These are phyloP conservation scores for Penicillium sp. DNA, from an alignment of 2,329 filamentous ascomycete species.

Conservation along the genomic window DNA sequence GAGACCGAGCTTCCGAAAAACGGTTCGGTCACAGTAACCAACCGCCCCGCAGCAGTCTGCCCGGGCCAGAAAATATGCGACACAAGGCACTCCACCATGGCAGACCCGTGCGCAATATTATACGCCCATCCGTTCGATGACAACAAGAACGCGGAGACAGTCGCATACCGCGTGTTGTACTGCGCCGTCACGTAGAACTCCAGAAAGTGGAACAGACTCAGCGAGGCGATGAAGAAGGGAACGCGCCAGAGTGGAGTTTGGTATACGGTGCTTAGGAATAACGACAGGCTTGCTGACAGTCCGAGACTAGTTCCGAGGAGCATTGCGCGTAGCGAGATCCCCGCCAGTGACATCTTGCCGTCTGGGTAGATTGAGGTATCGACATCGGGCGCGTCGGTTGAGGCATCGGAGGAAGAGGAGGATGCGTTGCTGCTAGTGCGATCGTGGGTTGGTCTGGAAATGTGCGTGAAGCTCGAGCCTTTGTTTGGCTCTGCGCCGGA, in stretches of 20 bases:
- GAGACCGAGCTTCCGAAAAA: constrained; percentile 29
- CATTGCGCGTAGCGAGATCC: constrained; percentile 49
- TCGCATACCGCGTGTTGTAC: constrained; percentile 74
- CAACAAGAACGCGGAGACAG: constrained; percentile 75
- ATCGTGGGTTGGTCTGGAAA: neutral
- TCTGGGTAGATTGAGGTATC: constrained; percentile 38
- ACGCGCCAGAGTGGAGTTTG: constrained; percentile 56
- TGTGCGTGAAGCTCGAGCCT: neutral
- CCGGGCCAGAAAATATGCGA: constrained; percentile 29
- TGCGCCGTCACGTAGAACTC: constrained; percentile 89
- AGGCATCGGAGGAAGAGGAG: constrained; percentile 12
- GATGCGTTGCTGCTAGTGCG: constrained; percentile 4
- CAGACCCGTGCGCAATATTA: constrained; percentile 74
- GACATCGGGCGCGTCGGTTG: constrained; percentile 14
- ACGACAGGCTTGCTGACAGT: constrained; percentile 30
- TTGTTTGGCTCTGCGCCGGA: constrained; percentile 14
- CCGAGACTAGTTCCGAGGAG: constrained; percentile 45
- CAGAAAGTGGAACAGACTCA: constrained; percentile 88
- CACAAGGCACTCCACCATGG: constrained; percentile 68
- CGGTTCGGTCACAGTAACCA: constrained; percentile 47
- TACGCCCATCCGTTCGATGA: constrained; percentile 82
- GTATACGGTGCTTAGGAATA: constrained; percentile 29
- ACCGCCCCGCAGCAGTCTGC: constrained; percentile 31
- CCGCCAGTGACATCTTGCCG: constrained; percentile 45
- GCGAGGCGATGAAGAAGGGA: constrained; percentile 55